Base-by-base conservation (phyloP, 208 protist species). In the Blastocrithidia nonstop region DNA sequence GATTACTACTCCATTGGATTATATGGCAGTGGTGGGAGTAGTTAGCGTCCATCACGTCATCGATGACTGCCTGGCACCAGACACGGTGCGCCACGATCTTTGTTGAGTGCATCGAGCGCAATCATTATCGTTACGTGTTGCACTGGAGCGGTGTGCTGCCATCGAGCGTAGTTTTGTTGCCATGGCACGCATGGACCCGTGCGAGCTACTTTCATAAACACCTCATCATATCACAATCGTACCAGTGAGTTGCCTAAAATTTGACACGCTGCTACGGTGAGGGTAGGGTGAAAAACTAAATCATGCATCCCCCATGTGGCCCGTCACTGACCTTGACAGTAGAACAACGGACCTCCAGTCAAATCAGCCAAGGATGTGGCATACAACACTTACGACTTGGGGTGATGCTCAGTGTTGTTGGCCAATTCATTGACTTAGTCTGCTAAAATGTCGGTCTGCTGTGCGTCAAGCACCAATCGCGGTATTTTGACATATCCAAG, bases 201-300 rank as follows among this genome's bases (percentile, higher is more conserved):
- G 15, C 68, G 61, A 4, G 81, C 60, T 20, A 62, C 68, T 53
- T 90, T 90, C 61, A 67, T 84, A 55, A 68, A 75, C 29, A 80
- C 77, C 50, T 90, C 81, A 41, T 90, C 81, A 52, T 90, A 86
- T 71, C 76, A 86, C 32, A 90, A 56, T 5, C 71, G 81, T 48
- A 90, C 69, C 4, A 76, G 66, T 0, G 57, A 61, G 47, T 90
- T 90, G 28, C 73, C 70, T 1, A 90, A 59, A 45, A 75, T 58
- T 50, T 90, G 81, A 20, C 68, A 90, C 23, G 74, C 76, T 3
- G 81, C 74, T 9, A 86, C 81, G 47, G 76, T 85, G 13, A 90
- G 54, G 8, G 59, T 75, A 4, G 81, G 81, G 26, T 84, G 53
- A 52, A 81, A 84, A 37, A 90, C 68, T 23, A 90, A 64, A 40